Evolutionary conservation across 768 basidiomycete species (phyloP).

Genomic region (Trametes sanguinea): DNA sequence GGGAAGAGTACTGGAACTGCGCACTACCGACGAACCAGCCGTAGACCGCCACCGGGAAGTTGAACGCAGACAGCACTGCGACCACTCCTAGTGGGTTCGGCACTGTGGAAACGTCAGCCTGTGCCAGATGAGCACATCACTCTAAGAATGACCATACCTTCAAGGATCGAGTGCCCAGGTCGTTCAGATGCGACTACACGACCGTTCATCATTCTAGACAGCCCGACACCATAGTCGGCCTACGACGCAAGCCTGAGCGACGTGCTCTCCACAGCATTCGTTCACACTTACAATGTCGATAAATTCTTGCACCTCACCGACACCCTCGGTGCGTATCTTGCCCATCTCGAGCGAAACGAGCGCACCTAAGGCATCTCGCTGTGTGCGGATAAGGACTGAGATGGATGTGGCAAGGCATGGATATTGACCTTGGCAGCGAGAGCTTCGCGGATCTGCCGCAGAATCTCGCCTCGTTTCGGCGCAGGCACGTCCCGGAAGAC

Average conservation of each 20-base stretch:
- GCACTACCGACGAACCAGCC: slow-evolving; percentile 60
- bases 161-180: slow-evolving; percentile 87
- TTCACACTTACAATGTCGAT: slow-evolving; percentile 78
- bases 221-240: slow-evolving; percentile 94
- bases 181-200: slow-evolving; percentile 85
- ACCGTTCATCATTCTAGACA: slow-evolving; percentile 95
- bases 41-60: slow-evolving; percentile 94
- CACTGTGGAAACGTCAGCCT: slow-evolving; percentile 45
- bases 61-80: slow-evolving; percentile 85
- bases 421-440: slow-evolving; percentile 68
- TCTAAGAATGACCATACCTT: slow-evolving; percentile 51
- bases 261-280: too few species aligned
- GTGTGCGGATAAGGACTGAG: slow-evolving; percentile 5
- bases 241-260: slow-evolving; percentile 31
- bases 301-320: slow-evolving; percentile 94
- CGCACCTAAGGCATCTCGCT: slow-evolving; percentile 80
- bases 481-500: slow-evolving; percentile 78
- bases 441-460: slow-evolving; percentile 85
- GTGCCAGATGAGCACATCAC: neutral
- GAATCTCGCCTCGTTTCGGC: slow-evolving; percentile 83
- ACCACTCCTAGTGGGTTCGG: slow-evolving; percentile 85
- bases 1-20: neutral
- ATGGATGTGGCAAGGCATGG: neutral
- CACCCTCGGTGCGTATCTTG: slow-evolving; percentile 86
- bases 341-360: slow-evolving; percentile 90